Evolutionary conservation across 169 alveolate species (phyloP), one percentile per base, ranked within the genome.

Genomic region (Eimeria praecox): DNA sequence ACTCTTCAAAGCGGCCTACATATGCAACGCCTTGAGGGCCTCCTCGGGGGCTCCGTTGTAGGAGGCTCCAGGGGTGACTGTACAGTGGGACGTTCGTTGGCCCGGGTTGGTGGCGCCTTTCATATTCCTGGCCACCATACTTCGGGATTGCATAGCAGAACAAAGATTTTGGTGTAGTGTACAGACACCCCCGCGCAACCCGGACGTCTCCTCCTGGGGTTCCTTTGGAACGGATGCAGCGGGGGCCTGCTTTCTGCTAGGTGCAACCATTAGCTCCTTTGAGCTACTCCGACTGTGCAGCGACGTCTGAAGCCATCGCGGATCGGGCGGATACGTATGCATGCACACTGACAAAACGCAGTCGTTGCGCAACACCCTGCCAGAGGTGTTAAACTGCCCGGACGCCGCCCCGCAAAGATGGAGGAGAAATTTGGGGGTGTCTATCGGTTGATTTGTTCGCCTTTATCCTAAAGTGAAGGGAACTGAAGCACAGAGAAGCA

Each of bases 1-100:
- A 9, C 33, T 12, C 30, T 40, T 40, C 88, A 44, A n/a, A 78
- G 35, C 27, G n/a, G n/a, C 24, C 62, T 40, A 40, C 88, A 20
- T 38, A 78, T 78, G 88, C 88, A 30, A 40, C 33, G 54, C 88
- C 62, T 38, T 40, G 59, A 78, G 88, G 88, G 88, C 52, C 52
- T 78, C 88, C 88, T 14, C 66, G 54, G 88, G 62, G 88, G 88
- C 82, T 71, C 82, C 82, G 10, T 71, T 59, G 69, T 12, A 71
- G 82, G 10, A n/a, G 40, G 82, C 46, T 33, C 46, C 22, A 14
- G 40, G 46, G 82, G 82, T 46, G 82, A 30, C 42, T 71, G 82
- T 33, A 71, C 46, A 30, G 82, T 27, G 82, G 82, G 82, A 71
- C 46, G 9, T 71, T 71, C 46, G 46, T 38, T 30, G 82, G 82